Conservation (phyloP, 225 moss, liverwort and hornwort species). For the Pseudisothecium myosuroides region DNA sequence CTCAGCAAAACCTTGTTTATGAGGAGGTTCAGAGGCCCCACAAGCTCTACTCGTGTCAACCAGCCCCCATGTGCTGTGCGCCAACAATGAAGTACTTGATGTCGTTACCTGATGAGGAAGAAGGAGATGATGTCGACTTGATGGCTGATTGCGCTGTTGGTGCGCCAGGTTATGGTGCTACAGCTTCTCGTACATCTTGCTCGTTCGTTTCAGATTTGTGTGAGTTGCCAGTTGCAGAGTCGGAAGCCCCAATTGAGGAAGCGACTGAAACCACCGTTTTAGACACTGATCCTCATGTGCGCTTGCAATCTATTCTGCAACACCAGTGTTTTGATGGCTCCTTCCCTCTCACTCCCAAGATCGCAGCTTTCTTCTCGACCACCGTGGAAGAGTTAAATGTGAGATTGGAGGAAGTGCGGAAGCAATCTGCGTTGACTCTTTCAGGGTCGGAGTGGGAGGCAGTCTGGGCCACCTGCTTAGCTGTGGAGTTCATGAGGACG, state of each 20-base stretch:
- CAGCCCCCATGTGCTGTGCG: not conserved
- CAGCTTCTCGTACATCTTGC: no score
- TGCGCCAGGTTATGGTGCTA: not conserved
- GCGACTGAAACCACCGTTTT: not conserved
- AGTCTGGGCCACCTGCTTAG: conserved; percentile 20
- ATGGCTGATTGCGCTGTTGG: no score
- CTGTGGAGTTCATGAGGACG: conserved; percentile 9
- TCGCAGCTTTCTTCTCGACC: conserved; percentile 1
- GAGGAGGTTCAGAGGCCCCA: not conserved
- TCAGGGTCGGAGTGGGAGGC: conserved; percentile 1
- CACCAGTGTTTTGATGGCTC: conserved; percentile 27
- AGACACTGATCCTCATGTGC: not conserved
- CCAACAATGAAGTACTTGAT: no score
- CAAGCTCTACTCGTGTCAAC: not conserved
- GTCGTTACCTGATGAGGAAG: not conserved
- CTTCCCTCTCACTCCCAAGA: not conserved
- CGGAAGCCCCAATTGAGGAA: not conserved
- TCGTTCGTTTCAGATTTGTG: not conserved
- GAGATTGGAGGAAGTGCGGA: not conserved
- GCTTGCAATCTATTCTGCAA: conserved; percentile 10
- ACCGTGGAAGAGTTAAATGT: not conserved
- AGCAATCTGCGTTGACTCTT: not conserved
- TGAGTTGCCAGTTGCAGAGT: not conserved
- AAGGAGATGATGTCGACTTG: not conserved
- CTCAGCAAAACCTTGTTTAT: not conserved